Base-by-base conservation (phyloP, 2,329 filamentous ascomycete species). In the Cercospora sp. region DNA sequence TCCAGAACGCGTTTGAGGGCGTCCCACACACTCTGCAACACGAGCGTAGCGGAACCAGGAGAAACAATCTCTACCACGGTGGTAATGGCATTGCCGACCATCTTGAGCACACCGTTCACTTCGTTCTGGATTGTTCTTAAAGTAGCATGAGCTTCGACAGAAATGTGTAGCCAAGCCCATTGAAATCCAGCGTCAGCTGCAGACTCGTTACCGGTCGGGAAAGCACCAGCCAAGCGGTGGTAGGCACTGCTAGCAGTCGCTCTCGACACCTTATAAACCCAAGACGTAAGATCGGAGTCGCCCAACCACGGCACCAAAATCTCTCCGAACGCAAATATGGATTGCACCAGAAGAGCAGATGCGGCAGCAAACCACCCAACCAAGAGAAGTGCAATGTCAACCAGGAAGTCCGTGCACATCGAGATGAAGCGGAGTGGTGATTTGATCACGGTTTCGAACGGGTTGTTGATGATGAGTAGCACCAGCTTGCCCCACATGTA, bases 401-500 rank as follows among this genome's bases (percentile, higher is more conserved):
- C 90, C 31, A 93, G 79, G 55, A 96, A 84, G 74, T 93, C 93
- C n/a, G 91, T 91, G 48, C 89, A 78, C 64, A 88, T 87, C 53
- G 94, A 91, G 9, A 93, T 77, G 48, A 93, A 84, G 59, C 88
- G 88, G 23, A 96, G 82, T 3, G 94, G 89, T 13, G 93, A 86
- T 77, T 87, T 88, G 69, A 91, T 76, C 61, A 88, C 77, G 31
- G 89, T 82, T n/a, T 85, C 82, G 42, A 92, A 82, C 2, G 94
- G 94, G 72, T 93, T 93, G 12, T 91, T 92, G 26, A 94, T 78
- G 60, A 94, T 83, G 77, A 94, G 89, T 53, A 98, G 84, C 4
- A 92, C 89, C 28, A 96, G 83, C 72, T 96, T 94, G 13, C 95
- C 95, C 76, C 93, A 89, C 65, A 97, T 90, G 80, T 98, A 99